Evolutionary conservation across 208 protist species (phyloP).

Genomic region (Leishmania guyanensis): DNA sequence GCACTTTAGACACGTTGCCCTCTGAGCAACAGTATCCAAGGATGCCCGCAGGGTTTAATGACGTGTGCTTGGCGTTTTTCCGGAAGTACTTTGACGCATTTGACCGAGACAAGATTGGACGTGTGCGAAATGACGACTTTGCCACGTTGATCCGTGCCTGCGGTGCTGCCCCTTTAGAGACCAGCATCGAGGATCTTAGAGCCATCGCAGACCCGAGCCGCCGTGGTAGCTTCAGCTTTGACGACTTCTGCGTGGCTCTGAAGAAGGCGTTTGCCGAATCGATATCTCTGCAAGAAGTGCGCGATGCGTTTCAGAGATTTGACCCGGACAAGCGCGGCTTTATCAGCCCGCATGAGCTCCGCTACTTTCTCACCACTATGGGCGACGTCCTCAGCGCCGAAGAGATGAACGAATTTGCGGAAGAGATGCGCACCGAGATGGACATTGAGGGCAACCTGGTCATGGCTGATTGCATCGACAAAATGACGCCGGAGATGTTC

Average conservation of each 20-base stretch:
- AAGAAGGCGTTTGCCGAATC: conserved; percentile 62
- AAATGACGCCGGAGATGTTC: conserved; percentile 86
- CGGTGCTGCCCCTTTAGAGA: conserved; percentile 70
- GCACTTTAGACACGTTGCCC: conserved; percentile 9
- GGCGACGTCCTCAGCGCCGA: conserved; percentile 92
- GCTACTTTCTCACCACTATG: conserved; percentile 93
- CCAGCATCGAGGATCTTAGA: conserved; percentile 56
- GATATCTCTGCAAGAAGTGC: conserved; percentile 71
- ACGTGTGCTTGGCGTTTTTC: conserved; percentile 58
- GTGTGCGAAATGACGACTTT: conserved; percentile 57
- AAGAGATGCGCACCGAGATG: conserved; percentile 84
- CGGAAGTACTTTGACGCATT: conserved; percentile 73
- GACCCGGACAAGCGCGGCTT: conserved; percentile 93
- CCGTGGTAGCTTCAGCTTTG: conserved; percentile 75
- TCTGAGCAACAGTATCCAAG: neutral
- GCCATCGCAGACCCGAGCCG: conserved; percentile 61
- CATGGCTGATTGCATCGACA: conserved; percentile 71
- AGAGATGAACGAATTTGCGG: conserved; percentile 91
- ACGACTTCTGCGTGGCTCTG: conserved; percentile 76
- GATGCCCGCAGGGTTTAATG: conserved; percentile 45
- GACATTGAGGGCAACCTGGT: conserved; percentile 91
- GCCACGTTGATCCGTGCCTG: conserved; percentile 71
- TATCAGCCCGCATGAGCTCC: conserved; percentile 92
- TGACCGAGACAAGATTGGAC: conserved; percentile 81
- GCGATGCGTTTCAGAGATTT: conserved; percentile 93